Base-by-base conservation (phyloP, 306 rosid species). In the Vicia faba region DNA sequence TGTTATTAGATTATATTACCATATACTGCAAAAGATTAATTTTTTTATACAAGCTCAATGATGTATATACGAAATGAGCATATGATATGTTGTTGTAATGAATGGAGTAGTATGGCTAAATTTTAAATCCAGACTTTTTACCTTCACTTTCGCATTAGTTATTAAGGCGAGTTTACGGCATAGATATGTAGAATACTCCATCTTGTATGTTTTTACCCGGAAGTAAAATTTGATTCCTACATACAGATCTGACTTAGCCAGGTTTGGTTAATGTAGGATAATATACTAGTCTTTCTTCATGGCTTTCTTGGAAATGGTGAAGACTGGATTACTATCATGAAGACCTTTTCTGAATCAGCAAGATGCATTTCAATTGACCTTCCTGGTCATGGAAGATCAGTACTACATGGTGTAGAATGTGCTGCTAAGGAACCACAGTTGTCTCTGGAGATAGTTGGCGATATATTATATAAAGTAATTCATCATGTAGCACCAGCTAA, bases 281-380 rank as follows among this genome's bases (percentile, higher is more conserved):
- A 83, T 59, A 78, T 81, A 46, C 29, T 86, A 43, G 69, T 92
- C 41, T 92, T 92, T 84, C 96, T 92, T 77, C 96, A 92, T 71
- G 98, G 98, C 58, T 92, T 87, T 82, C 96, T 92, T 72, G 98
- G 98, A 78, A 75, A 84, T 44, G 86, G 96, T 66, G 89, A 89
- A 84, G 98, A 92, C 72, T 92, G 98, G 98, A 75, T 81, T 66
- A 29, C 81, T 70, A 77, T 86, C 87, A 92, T 84, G 96, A 89
- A 89, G 79, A 82, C 89, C 51, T 65, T 84, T 25, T 86, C 98
- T 64, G 89, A 89, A 56, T 81, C 88, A 51, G 84, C 89, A 38
- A 87, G 89, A 71, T 92, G 98, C 82, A 86, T 92, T 72, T 82
- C 98, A 7, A 61, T 89, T 69, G 96, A 92, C 83, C 96, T 92